A percentile compares a stretch with the other conserved stretches of the same genome.
Conservation (phyloP, 78 protist genomes). For the Dictyostelium capitatum region DNA sequence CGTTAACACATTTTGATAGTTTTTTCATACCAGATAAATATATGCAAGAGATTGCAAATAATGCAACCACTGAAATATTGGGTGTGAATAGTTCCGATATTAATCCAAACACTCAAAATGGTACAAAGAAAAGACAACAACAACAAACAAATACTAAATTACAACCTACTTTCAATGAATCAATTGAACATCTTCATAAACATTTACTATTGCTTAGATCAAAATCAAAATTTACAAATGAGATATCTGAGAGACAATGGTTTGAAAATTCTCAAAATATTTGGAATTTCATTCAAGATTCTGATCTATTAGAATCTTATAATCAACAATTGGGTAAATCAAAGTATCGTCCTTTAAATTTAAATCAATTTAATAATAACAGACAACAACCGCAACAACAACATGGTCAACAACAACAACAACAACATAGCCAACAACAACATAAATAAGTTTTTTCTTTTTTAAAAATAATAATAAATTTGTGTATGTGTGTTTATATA, state of each 20-base stretch:
- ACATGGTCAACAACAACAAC: not conserved
- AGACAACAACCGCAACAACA: not conserved
- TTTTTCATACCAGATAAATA: conserved; percentile 45
- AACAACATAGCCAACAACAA: not conserved
- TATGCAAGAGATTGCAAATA: conserved; percentile 5
- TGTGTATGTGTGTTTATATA: too few species aligned
- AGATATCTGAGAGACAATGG: conserved; percentile 50
- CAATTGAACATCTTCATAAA: conserved; percentile 36
- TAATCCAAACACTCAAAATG: not conserved
- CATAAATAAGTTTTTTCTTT: not conserved
- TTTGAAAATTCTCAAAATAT: conserved; percentile 27
- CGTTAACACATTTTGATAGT: not conserved
- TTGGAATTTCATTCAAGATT: conserved; percentile 26
- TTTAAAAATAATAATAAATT: too few species aligned
- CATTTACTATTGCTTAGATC: conserved; percentile 19
- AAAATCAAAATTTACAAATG: conserved; percentile 12
- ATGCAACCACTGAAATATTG: conserved; percentile 11
- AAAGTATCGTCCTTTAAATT: conserved; percentile 20
- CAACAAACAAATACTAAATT: not conserved
- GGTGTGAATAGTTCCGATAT: conserved; percentile 14
- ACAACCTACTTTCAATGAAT: conserved; percentile 39
- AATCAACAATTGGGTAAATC: conserved; percentile 1
- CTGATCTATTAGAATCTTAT: conserved; percentile 18
- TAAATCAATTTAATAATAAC: not conserved
- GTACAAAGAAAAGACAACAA: conserved; percentile 12